A percentile compares a stretch with the other conserved stretches of the same genome.
These are phyloP conservation scores for Colletotrichum lindemuthianum DNA, from an alignment of 2,329 filamentous ascomycete genomes.

Conservation along the genomic window DNA sequence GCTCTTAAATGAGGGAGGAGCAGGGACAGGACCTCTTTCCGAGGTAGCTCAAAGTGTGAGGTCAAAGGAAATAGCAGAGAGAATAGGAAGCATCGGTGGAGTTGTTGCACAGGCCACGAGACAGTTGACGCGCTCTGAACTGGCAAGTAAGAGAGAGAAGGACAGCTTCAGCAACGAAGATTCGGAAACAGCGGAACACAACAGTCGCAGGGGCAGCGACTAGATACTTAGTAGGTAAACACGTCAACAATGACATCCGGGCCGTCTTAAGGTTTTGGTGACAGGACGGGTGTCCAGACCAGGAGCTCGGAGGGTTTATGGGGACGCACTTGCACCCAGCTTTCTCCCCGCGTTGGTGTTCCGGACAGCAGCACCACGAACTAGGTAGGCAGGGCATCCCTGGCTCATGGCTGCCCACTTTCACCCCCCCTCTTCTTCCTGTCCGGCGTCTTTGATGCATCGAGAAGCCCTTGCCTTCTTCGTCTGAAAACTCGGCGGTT, in stretches of 20 bases:
- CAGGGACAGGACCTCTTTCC: neutral
- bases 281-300: neutral
- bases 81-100: neutral
- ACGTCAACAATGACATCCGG: neutral
- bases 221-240: no score
- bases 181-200: no score
- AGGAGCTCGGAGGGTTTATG: conserved; percentile 5
- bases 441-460: no score
- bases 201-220: no score
- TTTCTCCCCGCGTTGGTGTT: conserved; percentile 11
- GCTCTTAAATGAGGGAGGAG: neutral
- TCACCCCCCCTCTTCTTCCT: no score
- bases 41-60: neutral
- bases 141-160: no score
- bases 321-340: neutral
- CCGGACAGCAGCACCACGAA: neutral
- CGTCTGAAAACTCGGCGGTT: no score
- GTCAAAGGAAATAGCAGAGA: neutral
- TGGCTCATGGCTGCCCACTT: no score
- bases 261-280: conserved; percentile 1
- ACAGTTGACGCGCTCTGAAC: no score
- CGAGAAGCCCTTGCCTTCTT: no score
- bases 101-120: neutral
- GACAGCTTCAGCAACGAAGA: no score
- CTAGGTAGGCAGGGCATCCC: neutral